Conservation (phyloP, 2,329 filamentous ascomycete genomes). For the Penicillium brasilianum region DNA sequence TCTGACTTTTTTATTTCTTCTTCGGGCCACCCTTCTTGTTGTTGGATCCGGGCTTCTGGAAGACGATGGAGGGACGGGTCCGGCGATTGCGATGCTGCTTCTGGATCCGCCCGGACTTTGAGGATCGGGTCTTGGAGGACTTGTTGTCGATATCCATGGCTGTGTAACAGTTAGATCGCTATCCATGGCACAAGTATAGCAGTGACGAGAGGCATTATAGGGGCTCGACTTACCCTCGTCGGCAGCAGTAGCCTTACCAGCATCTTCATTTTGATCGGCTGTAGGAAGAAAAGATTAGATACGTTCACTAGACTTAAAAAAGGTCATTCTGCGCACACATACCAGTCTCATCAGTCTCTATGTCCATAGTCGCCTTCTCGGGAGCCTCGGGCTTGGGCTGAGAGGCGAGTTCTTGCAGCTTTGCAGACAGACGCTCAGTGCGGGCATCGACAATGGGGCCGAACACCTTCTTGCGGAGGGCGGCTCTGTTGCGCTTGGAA, state of each 20-base stretch:
- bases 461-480: constrained; percentile 80
- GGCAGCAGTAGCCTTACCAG: constrained; percentile 19
- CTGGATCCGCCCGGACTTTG: constrained; percentile 44
- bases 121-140: constrained; percentile 30
- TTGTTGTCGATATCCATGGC: constrained; percentile 49
- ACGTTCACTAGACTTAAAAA: neutral
- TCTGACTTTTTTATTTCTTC: constrained; percentile 34
- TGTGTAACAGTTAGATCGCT: constrained; percentile 25
- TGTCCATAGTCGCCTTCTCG: constrained; percentile 46
- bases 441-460: constrained; percentile 80
- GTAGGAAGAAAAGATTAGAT: constrained; percentile 15
- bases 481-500: constrained; percentile 81
- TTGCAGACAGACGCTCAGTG: constrained; percentile 81
- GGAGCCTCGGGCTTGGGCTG: constrained; percentile 70
- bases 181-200: neutral
- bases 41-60: constrained; percentile 41
- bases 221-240: constrained; percentile 32
- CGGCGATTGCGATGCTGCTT: constrained; percentile 49
- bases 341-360: constrained; percentile 33
- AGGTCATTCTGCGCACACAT: constrained; percentile 19
- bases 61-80: constrained; percentile 47
- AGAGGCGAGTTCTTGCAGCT: constrained; percentile 78
- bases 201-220: neutral
- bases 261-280: constrained; percentile 25
- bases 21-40: constrained; percentile 35